Percentiles rank a stretch among this genome's conserved stretches.
These are phyloP conservation scores for Verticillium nonalfalfae DNA, from an alignment of 2,329 filamentous ascomycete genomes.

Conservation along the genomic window DNA sequence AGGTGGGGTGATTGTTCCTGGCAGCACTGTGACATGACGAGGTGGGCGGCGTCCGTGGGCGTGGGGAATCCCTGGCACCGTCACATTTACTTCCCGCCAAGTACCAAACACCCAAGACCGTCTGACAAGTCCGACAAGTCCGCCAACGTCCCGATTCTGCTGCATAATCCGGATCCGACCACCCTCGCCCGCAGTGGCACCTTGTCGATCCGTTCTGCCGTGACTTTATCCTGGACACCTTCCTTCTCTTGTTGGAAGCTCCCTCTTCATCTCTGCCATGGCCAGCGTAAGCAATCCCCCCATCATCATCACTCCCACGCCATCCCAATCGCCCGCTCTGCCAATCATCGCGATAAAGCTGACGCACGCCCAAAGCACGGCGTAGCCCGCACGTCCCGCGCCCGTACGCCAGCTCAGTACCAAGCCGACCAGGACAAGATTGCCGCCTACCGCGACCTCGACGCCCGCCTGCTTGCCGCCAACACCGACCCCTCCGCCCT, in stretches of 20 bases:
- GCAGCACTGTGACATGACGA: constrained; percentile 3
- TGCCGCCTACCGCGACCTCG: constrained; percentile 65
- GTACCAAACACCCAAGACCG: not conserved
- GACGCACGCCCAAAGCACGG: constrained; percentile 59
- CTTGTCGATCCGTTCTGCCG: not conserved
- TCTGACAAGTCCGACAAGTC: not conserved
- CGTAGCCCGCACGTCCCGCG: constrained; percentile 60
- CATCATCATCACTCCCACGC: not conserved
- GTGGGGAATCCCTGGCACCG: not conserved
- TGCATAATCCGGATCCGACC: not conserved
- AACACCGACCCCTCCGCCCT: constrained; percentile 10
- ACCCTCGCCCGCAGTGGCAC: not conserved
- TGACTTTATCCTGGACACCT: not conserved
- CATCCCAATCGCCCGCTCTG: not conserved
- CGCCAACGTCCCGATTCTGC: not conserved
- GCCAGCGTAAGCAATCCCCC: constrained; percentile 1
- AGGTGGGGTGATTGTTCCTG: not conserved
- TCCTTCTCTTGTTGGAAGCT: not conserved
- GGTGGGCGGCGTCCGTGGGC: not conserved
- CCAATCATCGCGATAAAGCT: not conserved
- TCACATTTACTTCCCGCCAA: not conserved
- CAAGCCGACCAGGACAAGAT: constrained; percentile 72
- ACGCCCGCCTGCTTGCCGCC: constrained; percentile 26
- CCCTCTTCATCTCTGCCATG: constrained; percentile 1
- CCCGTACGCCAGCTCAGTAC: constrained; percentile 61